Percentiles rank a stretch among this genome's conserved stretches.
phyloP scores from a whole-genome alignment of 345 rosid species.

The Syzygium oleosum region DNA sequence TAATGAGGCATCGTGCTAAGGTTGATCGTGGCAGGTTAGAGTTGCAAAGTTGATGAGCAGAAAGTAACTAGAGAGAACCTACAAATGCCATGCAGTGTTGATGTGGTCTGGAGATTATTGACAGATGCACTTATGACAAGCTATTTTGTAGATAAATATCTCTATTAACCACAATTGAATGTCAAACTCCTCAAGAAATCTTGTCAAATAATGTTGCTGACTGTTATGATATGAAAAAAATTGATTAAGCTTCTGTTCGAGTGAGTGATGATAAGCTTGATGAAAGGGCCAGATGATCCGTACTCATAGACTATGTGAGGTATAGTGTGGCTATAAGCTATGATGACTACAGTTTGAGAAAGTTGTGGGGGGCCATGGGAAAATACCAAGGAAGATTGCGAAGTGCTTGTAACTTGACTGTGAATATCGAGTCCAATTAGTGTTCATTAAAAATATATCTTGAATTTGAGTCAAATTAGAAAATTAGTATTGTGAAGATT shows the following conservation, averaged over 20 bases:
- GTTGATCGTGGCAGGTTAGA: background rate
- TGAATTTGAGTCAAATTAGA: background rate
- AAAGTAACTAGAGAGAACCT: background rate
- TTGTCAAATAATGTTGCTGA: background rate
- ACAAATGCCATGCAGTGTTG: background rate
- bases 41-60: background rate
- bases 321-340: background rate
- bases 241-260: background rate
- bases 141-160: background rate
- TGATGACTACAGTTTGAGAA: background rate
- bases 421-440: background rate
- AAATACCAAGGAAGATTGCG: background rate
- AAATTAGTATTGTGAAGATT: fast-evolving
- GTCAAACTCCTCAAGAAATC: background rate
- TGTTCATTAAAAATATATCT: background rate
- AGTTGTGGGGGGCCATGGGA: background rate
- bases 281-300: background rate
- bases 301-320: background rate
- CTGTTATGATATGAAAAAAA: background rate
- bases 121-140: background rate
- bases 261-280: background rate
- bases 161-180: background rate
- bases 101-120: background rate
- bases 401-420: background rate
- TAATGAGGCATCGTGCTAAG: background rate